Evolutionary conservation across 2,329 filamentous ascomycete species (phyloP).

Genomic region (Aureobasidium sp.): DNA sequence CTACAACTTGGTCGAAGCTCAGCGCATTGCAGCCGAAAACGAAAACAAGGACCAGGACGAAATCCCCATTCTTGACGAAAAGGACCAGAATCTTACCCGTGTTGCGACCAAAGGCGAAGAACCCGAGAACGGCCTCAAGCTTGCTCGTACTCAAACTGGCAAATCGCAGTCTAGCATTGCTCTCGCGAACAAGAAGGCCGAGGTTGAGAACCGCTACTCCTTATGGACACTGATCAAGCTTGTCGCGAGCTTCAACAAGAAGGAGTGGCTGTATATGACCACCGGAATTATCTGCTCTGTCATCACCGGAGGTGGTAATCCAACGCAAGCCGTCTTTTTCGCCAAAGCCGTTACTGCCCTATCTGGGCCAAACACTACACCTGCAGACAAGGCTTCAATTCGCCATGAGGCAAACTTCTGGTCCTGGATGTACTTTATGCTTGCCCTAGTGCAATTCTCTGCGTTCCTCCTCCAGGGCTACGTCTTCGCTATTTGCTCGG

Average conservation of each 20-base stretch:
- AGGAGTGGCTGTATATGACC: conserved; percentile 65
- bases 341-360: conserved; percentile 76
- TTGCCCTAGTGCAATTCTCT: conserved; percentile 67
- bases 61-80: conserved; percentile 25
- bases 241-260: conserved; percentile 70
- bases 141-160: conserved; percentile 46
- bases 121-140: conserved; percentile 45
- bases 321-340: conserved; percentile 72
- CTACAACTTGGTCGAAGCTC: conserved; percentile 77
- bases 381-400: conserved; percentile 33
- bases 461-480: conserved; percentile 62
- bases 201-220: conserved; percentile 49
- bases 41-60: conserved; percentile 51
- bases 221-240: conserved; percentile 72
- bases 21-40: conserved; percentile 63
- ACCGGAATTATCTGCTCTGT: conserved; percentile 65
- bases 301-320: conserved; percentile 73
- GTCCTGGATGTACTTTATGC: conserved; percentile 81
- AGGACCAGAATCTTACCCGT: conserved; percentile 23
- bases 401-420: conserved; percentile 77
- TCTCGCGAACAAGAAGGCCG: conserved; percentile 50
- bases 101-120: conserved; percentile 26
- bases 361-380: conserved; percentile 44
- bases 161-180: conserved; percentile 62
- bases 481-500: conserved; percentile 78